Percentiles rank a stretch among this genome's conserved stretches.
phyloP scores from a whole-genome alignment of 2,329 filamentous ascomycete genomes.

The Plectosphaerella sp. region DNA sequence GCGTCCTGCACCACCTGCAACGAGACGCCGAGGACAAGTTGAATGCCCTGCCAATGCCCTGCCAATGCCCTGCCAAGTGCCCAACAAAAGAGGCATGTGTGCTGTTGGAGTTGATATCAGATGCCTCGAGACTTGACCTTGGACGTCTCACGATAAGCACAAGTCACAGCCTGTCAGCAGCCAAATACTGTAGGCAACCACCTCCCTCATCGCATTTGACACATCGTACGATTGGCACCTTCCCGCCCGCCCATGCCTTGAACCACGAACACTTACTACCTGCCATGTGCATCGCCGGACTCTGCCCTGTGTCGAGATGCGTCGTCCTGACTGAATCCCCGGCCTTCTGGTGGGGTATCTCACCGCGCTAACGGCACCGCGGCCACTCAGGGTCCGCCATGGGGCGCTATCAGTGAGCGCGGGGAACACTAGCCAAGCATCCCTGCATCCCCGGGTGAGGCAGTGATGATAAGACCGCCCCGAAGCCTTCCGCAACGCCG shows the following conservation, averaged over 20 bases:
- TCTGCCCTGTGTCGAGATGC: neutral
- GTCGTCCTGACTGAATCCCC: neutral
- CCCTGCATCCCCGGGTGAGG: neutral
- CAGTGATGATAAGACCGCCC: neutral
- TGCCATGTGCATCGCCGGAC: neutral
- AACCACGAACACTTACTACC: neutral
- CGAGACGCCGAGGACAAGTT: neutral
- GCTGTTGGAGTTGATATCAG: too few species aligned
- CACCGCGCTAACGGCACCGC: neutral
- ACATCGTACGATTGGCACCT: neutral
- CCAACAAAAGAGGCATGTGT: too few species aligned
- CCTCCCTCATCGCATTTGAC: neutral
- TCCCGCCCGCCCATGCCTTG: neutral
- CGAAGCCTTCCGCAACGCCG: neutral
- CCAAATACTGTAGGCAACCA: too few species aligned
- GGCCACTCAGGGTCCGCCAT: neutral
- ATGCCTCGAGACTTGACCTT: neutral
- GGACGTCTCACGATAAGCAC: neutral
- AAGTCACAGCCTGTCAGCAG: neutral
- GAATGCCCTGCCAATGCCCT: neutral
- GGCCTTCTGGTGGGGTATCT: neutral
- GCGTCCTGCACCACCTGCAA: neutral
- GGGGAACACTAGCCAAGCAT: neutral
- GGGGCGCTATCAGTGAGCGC: neutral
- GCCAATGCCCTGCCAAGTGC: neutral